Base-by-base conservation (phyloP, 2,329 filamentous ascomycete genomes). In the Fusarium sp. region DNA sequence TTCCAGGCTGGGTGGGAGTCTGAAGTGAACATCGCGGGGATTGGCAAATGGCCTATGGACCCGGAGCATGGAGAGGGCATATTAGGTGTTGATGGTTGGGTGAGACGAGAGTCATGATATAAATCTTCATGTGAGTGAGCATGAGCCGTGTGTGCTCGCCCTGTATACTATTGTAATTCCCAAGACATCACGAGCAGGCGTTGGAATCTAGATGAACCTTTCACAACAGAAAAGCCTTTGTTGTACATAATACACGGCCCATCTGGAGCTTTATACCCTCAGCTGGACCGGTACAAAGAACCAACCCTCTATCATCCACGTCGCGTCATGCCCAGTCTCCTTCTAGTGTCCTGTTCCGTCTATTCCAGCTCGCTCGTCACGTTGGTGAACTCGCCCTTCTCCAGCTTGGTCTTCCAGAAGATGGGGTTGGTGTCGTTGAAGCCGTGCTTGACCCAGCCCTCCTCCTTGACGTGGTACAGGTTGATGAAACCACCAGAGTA, bases 401-500 rank as follows among this genome's bases (percentile, higher is more conserved):
- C 91, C 77, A 99, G 83, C 89, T 99, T 99, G 54, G 94, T 97
- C 86, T 97, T 91, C 96, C 96, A 99, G 90, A 99, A 99, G 79
- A 98, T 97, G 46, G 95, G 95, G 85, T 98, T 97, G 75, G 95
- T 98, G 82, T 99, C 96, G 78, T 86, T 93, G 87, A 99, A 99
- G 68, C 96, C 96, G 79, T 98, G 95, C 88, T 97, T 97, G 77
- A 97, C 94, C 96, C 96, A 99, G 75, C 96, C 96, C 70, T 93
- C 91, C 85, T 99, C 95, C 89, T 97, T 97, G 79, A 99, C 94
- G 78, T 99, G 96, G 83, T 99, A 99, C 78, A 98, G 80, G 84
- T 99, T 99, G 87, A 99, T 97, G 84, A 89, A 98, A 73, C 96
- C 96, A 85, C 96, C 96, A 23, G 96, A 98, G 87, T 92, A 99